phyloP scores from a whole-genome alignment of 2,329 filamentous ascomycete genomes.

The Aspergillus flavus region DNA sequence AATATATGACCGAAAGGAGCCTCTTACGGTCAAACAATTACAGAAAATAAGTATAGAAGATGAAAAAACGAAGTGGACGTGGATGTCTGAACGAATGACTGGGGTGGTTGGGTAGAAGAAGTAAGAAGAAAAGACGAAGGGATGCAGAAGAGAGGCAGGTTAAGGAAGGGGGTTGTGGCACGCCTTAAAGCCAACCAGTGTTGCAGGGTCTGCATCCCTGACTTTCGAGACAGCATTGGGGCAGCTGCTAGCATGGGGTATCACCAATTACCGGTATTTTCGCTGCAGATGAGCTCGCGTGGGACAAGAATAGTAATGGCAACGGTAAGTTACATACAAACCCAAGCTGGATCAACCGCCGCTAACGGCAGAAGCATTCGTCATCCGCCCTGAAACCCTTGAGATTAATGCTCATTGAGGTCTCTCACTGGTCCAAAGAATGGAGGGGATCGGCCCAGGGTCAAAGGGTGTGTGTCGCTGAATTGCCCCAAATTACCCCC shows the following conservation, averaged over 20 bases:
- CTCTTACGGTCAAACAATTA: neutral
- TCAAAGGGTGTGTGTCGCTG: slow-evolving; percentile 2
- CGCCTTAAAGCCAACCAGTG: slow-evolving; percentile 7
- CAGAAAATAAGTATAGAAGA: neutral
- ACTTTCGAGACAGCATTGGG: neutral
- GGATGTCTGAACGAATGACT: slow-evolving; percentile 23
- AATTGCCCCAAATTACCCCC: neutral
- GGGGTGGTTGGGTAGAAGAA: slow-evolving; percentile 9
- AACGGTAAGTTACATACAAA: slow-evolving; percentile 6
- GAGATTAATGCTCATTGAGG: slow-evolving; percentile 13
- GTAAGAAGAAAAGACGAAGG: slow-evolving; percentile 14
- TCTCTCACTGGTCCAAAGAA: slow-evolving; percentile 8
- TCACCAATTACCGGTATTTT: neutral
- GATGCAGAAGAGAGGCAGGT: slow-evolving; percentile 7
- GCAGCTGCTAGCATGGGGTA: neutral
- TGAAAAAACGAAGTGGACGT: neutral
- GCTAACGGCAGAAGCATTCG: slow-evolving; percentile 6
- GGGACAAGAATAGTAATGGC: neutral
- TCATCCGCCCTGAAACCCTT: slow-evolving; percentile 16
- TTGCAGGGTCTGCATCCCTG: slow-evolving; percentile 8
- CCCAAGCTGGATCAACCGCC: neutral
- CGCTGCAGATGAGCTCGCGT: neutral
- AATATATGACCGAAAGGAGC: neutral
- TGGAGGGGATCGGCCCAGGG: slow-evolving; percentile 15
- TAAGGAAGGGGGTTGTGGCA: slow-evolving; percentile 6